Conservation (phyloP, 129 eudicot genomes). For the Lactuca sativa region DNA sequence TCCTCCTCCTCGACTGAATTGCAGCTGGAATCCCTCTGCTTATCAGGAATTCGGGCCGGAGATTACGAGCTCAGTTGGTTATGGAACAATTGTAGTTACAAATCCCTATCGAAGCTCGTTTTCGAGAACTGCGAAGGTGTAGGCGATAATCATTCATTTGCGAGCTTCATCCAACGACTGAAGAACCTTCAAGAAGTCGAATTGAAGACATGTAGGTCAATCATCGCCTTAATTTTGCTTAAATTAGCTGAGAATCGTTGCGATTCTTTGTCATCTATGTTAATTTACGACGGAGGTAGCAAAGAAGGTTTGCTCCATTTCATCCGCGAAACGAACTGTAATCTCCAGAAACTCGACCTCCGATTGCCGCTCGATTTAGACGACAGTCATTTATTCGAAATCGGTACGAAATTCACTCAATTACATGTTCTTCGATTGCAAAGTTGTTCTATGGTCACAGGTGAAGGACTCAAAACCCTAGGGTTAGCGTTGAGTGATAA, state of each 20-base stretch:
- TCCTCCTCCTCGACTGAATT: conserved; percentile 18
- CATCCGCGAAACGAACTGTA: conserved; percentile 40
- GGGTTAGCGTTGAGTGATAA: conserved; percentile 40
- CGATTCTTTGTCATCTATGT: conserved; percentile 35
- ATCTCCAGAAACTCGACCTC: conserved; percentile 53
- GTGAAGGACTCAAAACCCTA: conserved; percentile 53
- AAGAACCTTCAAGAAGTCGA: conserved; percentile 46
- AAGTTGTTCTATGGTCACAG: conserved; percentile 60
- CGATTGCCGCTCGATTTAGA: conserved; percentile 72
- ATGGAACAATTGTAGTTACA: conserved; percentile 53
- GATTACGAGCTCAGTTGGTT: conserved; percentile 50
- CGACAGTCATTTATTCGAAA: conserved; percentile 51
- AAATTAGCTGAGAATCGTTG: conserved; percentile 42
- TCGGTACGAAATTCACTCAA: conserved; percentile 39
- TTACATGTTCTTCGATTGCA: conserved; percentile 47
- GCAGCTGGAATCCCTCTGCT: conserved; percentile 36
- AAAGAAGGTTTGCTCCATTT: conserved; percentile 59
- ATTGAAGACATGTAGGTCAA: conserved; percentile 53
- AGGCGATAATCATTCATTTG: conserved; percentile 44
- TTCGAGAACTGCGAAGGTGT: conserved; percentile 62
- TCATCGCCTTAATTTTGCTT: conserved; percentile 39
- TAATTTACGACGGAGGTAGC: conserved; percentile 67
- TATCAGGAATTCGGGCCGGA: conserved; percentile 45
- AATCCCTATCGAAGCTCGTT: conserved; percentile 37
- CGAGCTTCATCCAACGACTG: conserved; percentile 25